These are phyloP conservation scores for Ambrosiella cleistominuta DNA, from an alignment of 2,329 filamentous ascomycete species.

Conservation along the genomic window DNA sequence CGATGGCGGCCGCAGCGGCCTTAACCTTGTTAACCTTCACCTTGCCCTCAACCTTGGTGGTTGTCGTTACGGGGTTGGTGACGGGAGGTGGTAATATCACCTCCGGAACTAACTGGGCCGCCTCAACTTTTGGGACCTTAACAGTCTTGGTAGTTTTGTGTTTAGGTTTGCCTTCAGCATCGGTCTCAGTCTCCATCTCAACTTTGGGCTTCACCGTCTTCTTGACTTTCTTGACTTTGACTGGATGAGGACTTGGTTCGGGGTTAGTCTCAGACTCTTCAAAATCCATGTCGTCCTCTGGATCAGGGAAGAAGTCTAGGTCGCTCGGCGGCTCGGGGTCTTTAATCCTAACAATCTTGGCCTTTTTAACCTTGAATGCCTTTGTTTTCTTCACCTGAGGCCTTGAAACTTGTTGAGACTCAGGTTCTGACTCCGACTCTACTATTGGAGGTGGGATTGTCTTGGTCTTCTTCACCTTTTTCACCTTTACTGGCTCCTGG, in stretches of 20 bases:
- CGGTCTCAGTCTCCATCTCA: conserved; percentile 12
- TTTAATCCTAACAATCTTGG: conserved; percentile 5
- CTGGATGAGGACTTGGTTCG: conserved; percentile 15
- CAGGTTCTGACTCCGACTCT: conserved; percentile 14
- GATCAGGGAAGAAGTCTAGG: not conserved
- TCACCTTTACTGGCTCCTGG: not conserved
- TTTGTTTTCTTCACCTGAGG: conserved; percentile 2
- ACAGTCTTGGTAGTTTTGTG: not conserved
- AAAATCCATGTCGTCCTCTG: not conserved
- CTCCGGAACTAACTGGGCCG: not conserved
- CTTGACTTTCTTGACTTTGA: conserved; percentile 11
- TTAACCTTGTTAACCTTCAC: conserved; percentile 4
- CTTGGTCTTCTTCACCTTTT: conserved; percentile 1
- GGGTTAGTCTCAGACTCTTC: conserved; percentile 2
- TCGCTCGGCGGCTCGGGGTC: conserved; percentile 2
- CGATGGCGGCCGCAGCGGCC: not conserved
- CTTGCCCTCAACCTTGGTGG: conserved; percentile 2
- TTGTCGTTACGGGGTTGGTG: not conserved
- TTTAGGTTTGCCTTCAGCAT: conserved; percentile 7
- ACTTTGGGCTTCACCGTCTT: conserved; percentile 13
- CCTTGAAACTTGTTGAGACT: conserved; percentile 13
- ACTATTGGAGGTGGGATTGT: conserved; percentile 15
- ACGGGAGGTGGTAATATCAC: not conserved
- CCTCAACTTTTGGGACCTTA: conserved; percentile 1
- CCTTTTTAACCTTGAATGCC: conserved; percentile 2